Evolutionary conservation across 306 rosid genomes (phyloP), one percentile per base, ranked within the genome.

Genomic region (Acacia confusa): DNA sequence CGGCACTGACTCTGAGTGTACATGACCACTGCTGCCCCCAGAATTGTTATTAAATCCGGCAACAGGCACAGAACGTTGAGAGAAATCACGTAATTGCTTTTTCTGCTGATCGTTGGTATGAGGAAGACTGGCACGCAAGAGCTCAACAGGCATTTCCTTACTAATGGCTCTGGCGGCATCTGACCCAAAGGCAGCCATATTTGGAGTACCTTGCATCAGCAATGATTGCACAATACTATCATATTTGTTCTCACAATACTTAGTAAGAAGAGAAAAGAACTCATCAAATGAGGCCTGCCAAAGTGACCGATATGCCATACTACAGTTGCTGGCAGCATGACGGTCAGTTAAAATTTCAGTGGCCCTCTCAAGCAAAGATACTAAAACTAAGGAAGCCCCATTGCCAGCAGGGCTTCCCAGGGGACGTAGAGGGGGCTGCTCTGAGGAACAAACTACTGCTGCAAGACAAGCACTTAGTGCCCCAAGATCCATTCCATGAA

Each of bases 281-380:
- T 90, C 90, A 80, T 94, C 84, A 52, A 96, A 96, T 71, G 99
- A 94, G 55, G 97, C 99, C 86, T 96, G 99, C 99, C 99, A 96
- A 34, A 91, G 94, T 30, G 89, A 81, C 47, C 97, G 94, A 82
- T 90, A 89, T 40, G 85, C 77, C 65, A 91, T 85, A 80, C 88
- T 90, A 58, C 84, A 92, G 88, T 88, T 91, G 87, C 87, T 85
- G 52, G 94, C 95, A 84, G 92, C 94, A 78, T 82, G 91, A 79
- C 90, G 95, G 81, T 92, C 92, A 4, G 94, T 96, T 74, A 96
- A 83, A 76, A 94, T 90, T 61, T 88, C 95, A n/a, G 99, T 93
- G 19, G 98, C 98, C 86, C 92, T 91, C 81, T 92, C 98, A 24
- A 96, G 99, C 72, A 88, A 91, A 36, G 99, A 91, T 74, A 86